Evolutionary conservation across 805 yeast genomes (phyloP).

Genomic region (Candida vaughaniae): DNA sequence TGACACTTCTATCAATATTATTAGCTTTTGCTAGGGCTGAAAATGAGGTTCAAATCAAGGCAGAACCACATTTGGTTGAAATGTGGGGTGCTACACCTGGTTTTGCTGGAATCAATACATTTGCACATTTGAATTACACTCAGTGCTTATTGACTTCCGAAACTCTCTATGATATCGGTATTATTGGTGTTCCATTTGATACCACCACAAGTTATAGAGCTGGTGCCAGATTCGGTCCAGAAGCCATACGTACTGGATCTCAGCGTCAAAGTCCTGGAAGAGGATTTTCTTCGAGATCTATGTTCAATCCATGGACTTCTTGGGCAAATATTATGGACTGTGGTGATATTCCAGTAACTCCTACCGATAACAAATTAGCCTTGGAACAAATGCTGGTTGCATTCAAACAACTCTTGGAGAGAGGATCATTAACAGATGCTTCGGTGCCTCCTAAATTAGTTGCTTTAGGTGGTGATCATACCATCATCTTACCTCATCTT

Average conservation of each 20-base stretch:
- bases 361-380: conserved; percentile 56
- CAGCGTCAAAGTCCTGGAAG: conserved; percentile 68
- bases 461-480: conserved; percentile 83
- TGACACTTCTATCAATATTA: too few species aligned
- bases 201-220: conserved; percentile 77
- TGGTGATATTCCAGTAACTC: conserved; percentile 58
- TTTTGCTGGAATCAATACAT: conserved; percentile 63
- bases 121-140: conserved; percentile 68
- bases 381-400: conserved; percentile 54
- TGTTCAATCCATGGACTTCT: conserved; percentile 47
- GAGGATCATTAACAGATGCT: conserved; percentile 24
- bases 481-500: conserved; percentile 69
- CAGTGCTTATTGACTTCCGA: conserved; percentile 55
- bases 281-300: conserved; percentile 69
- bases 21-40: too few species aligned
- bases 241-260: conserved; percentile 65
- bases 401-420: conserved; percentile 54
- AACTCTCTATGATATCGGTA: conserved; percentile 59
- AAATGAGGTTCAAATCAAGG: too few species aligned
- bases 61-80: conserved; percentile 50
- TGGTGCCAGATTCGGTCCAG: conserved; percentile 84
- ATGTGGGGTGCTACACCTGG: conserved; percentile 79
- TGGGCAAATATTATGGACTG: conserved; percentile 55
- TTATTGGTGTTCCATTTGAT: conserved; percentile 81
- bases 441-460: conserved; percentile 57